Conservation (phyloP, 2,329 filamentous ascomycete species). For the Apiospora saccharicola region DNA sequence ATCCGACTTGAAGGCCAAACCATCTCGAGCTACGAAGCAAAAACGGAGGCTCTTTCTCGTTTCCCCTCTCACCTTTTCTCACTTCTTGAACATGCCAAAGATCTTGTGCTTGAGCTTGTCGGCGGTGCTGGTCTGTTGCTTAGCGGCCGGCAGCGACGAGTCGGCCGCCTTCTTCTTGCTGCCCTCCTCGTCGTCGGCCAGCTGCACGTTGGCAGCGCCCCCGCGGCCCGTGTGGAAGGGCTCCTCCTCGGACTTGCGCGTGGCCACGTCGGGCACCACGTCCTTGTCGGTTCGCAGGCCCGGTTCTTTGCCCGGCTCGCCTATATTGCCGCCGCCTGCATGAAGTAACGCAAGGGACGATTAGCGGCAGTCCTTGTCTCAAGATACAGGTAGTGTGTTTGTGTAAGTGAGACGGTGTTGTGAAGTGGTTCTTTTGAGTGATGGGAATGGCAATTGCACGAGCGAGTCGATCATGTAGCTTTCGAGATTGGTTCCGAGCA, state of each 20-base stretch:
- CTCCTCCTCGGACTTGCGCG: conserved; percentile 54
- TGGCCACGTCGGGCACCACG: conserved; percentile 59
- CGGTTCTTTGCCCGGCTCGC: conserved; percentile 51
- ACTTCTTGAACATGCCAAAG: conserved; percentile 58
- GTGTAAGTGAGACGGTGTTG: neutral
- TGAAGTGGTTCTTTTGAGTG: neutral
- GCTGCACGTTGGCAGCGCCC: conserved; percentile 64
- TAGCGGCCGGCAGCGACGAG: conserved; percentile 41
- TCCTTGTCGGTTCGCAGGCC: conserved; percentile 58
- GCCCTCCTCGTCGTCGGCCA: conserved; percentile 37
- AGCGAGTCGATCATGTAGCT: too few relatives aligned
- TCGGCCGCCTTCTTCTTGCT: conserved; percentile 36
- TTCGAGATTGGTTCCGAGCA: neutral
- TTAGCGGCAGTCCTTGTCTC: neutral
- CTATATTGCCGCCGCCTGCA: conserved; percentile 66
- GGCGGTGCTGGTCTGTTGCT: conserved; percentile 52
- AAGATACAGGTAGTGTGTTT: neutral
- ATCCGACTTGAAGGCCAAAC: neutral
- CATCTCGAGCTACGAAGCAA: neutral
- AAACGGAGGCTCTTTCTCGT: neutral
- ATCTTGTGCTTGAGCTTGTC: conserved; percentile 67
- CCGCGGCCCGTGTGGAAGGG: conserved; percentile 67
- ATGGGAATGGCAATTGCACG: neutral
- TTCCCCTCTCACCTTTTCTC: neutral
- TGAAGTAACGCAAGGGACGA: neutral